These are phyloP conservation scores for Pneumocystis oryctolagi DNA, from an alignment of 1,139 yeast genomes.

Conservation along the genomic window DNA sequence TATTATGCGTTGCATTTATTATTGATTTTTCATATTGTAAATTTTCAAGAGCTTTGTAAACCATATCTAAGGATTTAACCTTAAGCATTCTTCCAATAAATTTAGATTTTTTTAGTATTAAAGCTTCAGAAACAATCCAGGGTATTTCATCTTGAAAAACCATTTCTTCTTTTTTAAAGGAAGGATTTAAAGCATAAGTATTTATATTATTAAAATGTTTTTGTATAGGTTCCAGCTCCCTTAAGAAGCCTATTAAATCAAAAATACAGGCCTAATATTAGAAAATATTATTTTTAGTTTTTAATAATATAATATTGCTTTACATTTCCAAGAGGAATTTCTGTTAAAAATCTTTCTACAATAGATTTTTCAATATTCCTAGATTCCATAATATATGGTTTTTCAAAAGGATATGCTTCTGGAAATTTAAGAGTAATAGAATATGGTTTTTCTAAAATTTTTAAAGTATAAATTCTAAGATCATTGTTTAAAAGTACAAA, in stretches of 20 bases:
- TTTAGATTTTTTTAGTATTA: slow-evolving; percentile 70
- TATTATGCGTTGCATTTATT: slow-evolving; percentile 58
- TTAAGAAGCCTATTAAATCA: neutral
- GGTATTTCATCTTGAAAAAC: neutral
- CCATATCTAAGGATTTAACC: slow-evolving; percentile 52
- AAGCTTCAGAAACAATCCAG: slow-evolving; percentile 66
- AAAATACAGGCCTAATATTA: neutral
- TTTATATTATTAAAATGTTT: neutral
- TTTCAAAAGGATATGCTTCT: neutral
- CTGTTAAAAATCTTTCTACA: neutral
- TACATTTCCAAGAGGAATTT: neutral
- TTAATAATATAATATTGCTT: neutral
- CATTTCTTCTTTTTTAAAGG: neutral
- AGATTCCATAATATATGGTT: neutral
- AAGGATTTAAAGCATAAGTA: neutral
- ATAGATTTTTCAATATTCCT: neutral
- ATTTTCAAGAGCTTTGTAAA: slow-evolving; percentile 35
- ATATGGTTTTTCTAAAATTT: neutral
- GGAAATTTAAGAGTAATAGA: neutral
- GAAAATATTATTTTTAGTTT: neutral
- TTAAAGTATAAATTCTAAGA: neutral
- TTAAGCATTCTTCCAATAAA: slow-evolving; percentile 62
- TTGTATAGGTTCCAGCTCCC: neutral
- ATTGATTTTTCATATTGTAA: slow-evolving; percentile 43
- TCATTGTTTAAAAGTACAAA: neutral